Conservation (phyloP, 2,329 filamentous ascomycete genomes). For the Tolypocladium amazonense region DNA sequence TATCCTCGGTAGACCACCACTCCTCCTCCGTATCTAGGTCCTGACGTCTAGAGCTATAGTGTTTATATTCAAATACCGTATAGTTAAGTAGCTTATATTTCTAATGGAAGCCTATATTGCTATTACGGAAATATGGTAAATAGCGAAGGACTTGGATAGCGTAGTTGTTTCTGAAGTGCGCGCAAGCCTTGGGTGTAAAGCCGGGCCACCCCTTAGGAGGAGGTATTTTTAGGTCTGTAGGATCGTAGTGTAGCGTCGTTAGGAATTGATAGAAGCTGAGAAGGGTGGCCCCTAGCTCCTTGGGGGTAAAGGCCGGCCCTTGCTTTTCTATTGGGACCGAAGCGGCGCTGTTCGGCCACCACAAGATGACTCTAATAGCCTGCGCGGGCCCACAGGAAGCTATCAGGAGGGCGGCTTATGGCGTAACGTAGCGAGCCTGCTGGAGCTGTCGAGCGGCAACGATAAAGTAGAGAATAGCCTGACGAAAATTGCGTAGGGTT, state of each 20-base stretch:
- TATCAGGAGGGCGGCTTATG: no score
- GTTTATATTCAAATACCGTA: neutral
- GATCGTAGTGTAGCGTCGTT: conserved; percentile 17
- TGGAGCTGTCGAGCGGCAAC: no score
- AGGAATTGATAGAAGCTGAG: conserved; percentile 19
- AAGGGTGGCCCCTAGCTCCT: conserved; percentile 10
- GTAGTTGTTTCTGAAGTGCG: conserved; percentile 13
- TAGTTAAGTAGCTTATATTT: conserved; percentile 1
- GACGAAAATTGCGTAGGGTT: no score
- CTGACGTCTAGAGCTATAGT: neutral
- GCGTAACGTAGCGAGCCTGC: no score
- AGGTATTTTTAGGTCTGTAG: conserved; percentile 13
- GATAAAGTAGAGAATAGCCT: no score
- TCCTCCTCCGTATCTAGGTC: neutral
- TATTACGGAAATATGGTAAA: conserved; percentile 13
- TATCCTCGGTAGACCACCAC: neutral
- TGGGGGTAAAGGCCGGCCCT: neutral
- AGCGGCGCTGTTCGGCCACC: neutral
- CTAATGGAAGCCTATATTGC: conserved; percentile 2
- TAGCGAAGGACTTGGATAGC: conserved; percentile 14
- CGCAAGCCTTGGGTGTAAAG: conserved; percentile 10
- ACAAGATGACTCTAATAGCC: neutral
- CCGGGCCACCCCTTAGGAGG: conserved; percentile 21
- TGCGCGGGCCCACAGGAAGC: neutral
- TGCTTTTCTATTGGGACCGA: neutral